Evolutionary conservation across 352 stramenopile genomes (phyloP).

Genomic region (Phytopythium chamaehyphon): DNA sequence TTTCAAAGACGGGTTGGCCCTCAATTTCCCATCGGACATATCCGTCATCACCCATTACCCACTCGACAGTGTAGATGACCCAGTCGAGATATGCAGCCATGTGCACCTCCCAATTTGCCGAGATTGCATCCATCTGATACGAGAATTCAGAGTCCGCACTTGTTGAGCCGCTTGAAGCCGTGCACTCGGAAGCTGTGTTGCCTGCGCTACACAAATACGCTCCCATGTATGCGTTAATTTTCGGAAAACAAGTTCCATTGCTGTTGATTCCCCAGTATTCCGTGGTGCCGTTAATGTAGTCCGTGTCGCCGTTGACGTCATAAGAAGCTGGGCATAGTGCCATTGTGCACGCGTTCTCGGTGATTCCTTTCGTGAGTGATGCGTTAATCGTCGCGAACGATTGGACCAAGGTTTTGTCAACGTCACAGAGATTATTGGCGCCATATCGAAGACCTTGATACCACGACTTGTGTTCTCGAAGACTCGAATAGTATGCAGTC

Average conservation of each 20-base stretch:
- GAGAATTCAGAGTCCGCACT: slow-evolving; percentile 26
- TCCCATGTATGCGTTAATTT: slow-evolving; percentile 57
- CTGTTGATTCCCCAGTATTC: slow-evolving; percentile 51
- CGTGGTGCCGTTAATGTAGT: slow-evolving; percentile 26
- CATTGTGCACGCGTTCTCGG: slow-evolving; percentile 39
- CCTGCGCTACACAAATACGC: slow-evolving; percentile 52
- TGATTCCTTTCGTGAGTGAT: slow-evolving; percentile 35
- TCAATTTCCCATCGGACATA: slow-evolving; percentile 81
- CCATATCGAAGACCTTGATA: slow-evolving; percentile 62
- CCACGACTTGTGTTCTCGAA: slow-evolving; percentile 60
- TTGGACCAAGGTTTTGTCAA: slow-evolving; percentile 17
- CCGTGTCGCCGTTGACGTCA: slow-evolving; percentile 47
- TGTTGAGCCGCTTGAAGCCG: slow-evolving; percentile 13
- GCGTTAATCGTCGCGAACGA: slow-evolving; percentile 32
- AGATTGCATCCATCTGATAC: slow-evolving; percentile 93
- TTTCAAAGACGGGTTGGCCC: slow-evolving; percentile 84
- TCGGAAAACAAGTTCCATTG: slow-evolving; percentile 58
- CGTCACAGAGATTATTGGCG: slow-evolving; percentile 51
- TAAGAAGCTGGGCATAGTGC: slow-evolving; percentile 38
- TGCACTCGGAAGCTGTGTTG: slow-evolving; percentile 34
- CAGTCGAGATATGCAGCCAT: slow-evolving; percentile 78
- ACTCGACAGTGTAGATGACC: slow-evolving; percentile 68
- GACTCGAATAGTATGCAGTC: slow-evolving; percentile 29
- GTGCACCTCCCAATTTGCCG: slow-evolving; percentile 86
- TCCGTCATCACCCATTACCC: slow-evolving; percentile 45